Conservation (phyloP, 2,329 filamentous ascomycete genomes). For the Pyrenochaeta sp. region DNA sequence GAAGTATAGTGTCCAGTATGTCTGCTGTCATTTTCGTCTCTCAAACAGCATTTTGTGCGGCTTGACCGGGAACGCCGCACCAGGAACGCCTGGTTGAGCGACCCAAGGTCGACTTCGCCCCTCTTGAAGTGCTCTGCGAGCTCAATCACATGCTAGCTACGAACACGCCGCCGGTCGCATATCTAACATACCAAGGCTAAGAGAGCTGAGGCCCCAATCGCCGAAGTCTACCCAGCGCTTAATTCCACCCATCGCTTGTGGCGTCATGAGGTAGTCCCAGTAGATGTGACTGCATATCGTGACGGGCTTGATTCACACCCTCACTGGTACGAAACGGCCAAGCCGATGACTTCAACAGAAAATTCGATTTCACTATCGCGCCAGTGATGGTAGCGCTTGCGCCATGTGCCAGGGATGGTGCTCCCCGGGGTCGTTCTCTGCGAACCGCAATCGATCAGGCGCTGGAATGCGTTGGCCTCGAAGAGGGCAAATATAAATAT, state of each 20-base stretch:
- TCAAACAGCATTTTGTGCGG: conserved; percentile 17
- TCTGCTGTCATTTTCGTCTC: conserved; percentile 12
- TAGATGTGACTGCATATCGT: conserved; percentile 1
- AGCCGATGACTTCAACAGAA: conserved; percentile 11
- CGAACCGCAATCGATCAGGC: conserved; percentile 18
- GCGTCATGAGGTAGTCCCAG: conserved; percentile 7
- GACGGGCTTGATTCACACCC: conserved; percentile 1
- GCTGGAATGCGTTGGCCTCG: conserved; percentile 18
- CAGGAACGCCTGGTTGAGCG: conserved; percentile 14
- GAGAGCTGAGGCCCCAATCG: conserved; percentile 10
- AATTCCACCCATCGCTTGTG: conserved; percentile 5
- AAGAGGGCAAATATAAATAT: conserved; percentile 18
- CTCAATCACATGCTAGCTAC: conserved; percentile 15
- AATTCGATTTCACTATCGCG: conserved; percentile 6
- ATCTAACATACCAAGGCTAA: conserved; percentile 6
- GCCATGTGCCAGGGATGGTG: conserved; percentile 18
- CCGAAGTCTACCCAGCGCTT: conserved; percentile 1
- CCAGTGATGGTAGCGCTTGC: conserved; percentile 22
- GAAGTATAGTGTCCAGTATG: conserved; percentile 13
- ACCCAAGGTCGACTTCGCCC: conserved; percentile 15
- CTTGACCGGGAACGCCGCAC: conserved; percentile 10
- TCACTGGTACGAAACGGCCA: conserved; percentile 10
- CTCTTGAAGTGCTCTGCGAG: conserved; percentile 8
- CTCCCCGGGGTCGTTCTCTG: conserved; percentile 12
- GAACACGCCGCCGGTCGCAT: conserved; percentile 15